Base-by-base conservation (phyloP, 208 protist genomes). In the Herpetomonas samuelpessoai region DNA sequence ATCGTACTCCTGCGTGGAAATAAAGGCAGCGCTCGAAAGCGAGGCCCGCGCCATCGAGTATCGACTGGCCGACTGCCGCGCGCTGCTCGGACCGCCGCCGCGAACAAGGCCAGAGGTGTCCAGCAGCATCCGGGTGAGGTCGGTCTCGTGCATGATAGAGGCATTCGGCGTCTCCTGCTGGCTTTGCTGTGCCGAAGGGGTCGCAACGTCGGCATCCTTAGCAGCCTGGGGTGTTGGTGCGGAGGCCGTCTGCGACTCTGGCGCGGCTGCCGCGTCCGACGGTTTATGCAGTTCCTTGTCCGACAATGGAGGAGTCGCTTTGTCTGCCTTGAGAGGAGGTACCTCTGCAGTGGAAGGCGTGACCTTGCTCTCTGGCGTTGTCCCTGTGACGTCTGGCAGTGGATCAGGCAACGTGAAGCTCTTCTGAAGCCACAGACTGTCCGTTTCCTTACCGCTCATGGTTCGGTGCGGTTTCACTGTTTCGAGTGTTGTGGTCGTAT, bases 391-490 rank as follows among this genome's bases (percentile, higher is more conserved):
- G 14, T 78, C 65, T 0, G 86, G 84, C 2, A 93, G 65, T 0
- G 87, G 86, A 45, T 96, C 86, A 1, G 77, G 51, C 12, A 93
- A 19, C 19, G 73, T 79, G 67, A 93, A 84, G 75, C 85, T 93
- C 50, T 86, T 79, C 59, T 92, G 90, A 10, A 93, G 78, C 85
- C 90, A 93, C 61, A 92, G 25, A 55, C 87, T 96, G 73, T 89
- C 86, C 9, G 51, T 28, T 2, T 76, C 70, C 22, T 22, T 16
- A 26, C 22, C 30, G 28, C 16, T 67, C 44, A 57, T n/a, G n/a
- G n/a, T n/a, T n/a, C n/a, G n/a, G n/a, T n/a, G n/a, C n/a, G n/a
- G n/a, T n/a, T n/a, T n/a, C n/a, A n/a, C n/a, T n/a, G n/a, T n/a
- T n/a, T n/a, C n/a, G n/a, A n/a, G n/a, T n/a, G n/a, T n/a, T n/a